These are phyloP conservation scores for Aphanomyces invadans DNA, from an alignment of 352 stramenopile species.

Conservation along the genomic window DNA sequence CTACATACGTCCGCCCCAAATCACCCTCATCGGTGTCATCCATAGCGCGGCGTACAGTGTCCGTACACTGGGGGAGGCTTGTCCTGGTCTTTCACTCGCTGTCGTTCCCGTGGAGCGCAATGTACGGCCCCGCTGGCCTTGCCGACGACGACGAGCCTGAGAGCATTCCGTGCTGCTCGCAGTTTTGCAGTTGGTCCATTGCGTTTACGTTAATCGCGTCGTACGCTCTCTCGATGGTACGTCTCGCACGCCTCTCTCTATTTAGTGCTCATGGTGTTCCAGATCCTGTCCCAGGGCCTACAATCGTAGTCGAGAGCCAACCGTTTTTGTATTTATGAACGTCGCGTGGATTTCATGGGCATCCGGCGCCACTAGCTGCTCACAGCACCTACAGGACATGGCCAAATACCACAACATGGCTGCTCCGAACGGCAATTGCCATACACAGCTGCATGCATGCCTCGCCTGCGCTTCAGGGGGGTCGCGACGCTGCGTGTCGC, in stretches of 20 bases:
- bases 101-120: slow-evolving; percentile 12
- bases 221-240: background rate
- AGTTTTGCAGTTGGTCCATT: slow-evolving; percentile 2
- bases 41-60: background rate
- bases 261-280: background rate
- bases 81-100: slow-evolving; percentile 9
- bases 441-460: too few relatives aligned
- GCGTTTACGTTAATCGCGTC: background rate
- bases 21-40: background rate
- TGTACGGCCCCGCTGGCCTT: slow-evolving; percentile 17
- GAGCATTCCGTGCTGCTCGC: slow-evolving; percentile 2
- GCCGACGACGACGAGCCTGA: slow-evolving; percentile 15
- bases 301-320: too few relatives aligned
- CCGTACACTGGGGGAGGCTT: slow-evolving; percentile 11
- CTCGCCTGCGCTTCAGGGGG: too few relatives aligned
- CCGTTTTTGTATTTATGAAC: too few relatives aligned
- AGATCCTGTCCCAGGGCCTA: background rate
- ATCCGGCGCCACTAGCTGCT: too few relatives aligned
- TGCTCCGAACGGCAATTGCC: too few relatives aligned
- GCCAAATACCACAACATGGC: too few relatives aligned
- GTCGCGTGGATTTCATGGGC: too few relatives aligned
- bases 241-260: background rate
- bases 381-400: too few relatives aligned
- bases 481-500: too few relatives aligned
- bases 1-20: slow-evolving; percentile 1